Conservation (phyloP, 106 monocot species). For the Gastrodia elata region DNA sequence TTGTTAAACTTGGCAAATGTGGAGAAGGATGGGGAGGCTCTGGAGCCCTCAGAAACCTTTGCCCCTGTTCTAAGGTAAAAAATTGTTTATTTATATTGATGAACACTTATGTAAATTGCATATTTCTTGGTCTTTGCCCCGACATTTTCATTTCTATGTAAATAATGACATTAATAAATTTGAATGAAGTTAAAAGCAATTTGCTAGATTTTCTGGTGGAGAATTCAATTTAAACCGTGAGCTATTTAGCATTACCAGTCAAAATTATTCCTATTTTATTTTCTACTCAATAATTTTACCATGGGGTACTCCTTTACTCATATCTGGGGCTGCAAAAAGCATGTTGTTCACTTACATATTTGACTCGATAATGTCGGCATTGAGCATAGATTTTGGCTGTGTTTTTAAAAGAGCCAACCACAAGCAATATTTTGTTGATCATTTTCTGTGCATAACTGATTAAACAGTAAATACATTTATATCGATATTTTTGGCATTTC, state of each 20-base stretch:
- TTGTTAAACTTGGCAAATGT: slow-evolving; percentile 72
- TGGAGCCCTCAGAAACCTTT: slow-evolving; percentile 18
- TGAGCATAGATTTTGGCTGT: too few species aligned
- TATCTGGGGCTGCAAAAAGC: too few species aligned
- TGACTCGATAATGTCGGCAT: too few species aligned
- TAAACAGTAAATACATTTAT: too few species aligned
- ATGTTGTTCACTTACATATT: too few species aligned
- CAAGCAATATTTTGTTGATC: too few species aligned
- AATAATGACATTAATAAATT: neutral
- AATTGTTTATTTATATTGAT: neutral
- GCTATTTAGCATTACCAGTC: neutral
- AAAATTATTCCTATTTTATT: neutral
- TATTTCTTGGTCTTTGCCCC: neutral
- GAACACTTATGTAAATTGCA: neutral
- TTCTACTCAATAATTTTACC: neutral
- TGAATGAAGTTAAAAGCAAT: neutral
- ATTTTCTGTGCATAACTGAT: too few species aligned
- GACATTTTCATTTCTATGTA: neutral
- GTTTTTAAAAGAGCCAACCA: too few species aligned
- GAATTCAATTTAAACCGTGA: neutral
- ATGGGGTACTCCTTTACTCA: neutral
- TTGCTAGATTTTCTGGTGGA: neutral
- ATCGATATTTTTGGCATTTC: too few species aligned
- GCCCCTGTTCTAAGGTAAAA: slow-evolving; percentile 61
- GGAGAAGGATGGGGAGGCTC: slow-evolving; percentile 47